Evolutionary conservation across 441 rosid species (phyloP).

Genomic region (Eruca vesicaria): DNA sequence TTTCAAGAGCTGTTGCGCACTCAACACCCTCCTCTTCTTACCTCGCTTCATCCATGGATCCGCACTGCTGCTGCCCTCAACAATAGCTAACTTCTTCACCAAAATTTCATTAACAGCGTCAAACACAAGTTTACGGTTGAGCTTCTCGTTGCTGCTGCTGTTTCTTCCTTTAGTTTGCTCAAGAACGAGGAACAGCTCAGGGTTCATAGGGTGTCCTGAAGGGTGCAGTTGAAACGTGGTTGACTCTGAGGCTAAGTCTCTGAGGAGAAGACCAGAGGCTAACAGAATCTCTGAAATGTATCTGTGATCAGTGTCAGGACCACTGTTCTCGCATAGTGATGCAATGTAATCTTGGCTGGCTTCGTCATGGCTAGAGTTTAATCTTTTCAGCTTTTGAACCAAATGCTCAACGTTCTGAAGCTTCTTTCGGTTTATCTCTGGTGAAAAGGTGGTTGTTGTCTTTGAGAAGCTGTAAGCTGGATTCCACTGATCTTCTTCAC

Average conservation of each 20-base stretch:
- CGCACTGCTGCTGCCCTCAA: conserved; percentile 26
- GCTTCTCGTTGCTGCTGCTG: conserved; percentile 43
- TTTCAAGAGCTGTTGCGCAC: conserved; percentile 80
- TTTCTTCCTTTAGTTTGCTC: conserved; percentile 78
- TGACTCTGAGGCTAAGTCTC: conserved; percentile 63
- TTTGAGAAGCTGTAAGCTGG: conserved; percentile 40
- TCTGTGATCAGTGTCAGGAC: conserved; percentile 65
- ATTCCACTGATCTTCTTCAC: conserved; percentile 50
- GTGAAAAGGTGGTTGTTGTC: conserved; percentile 43
- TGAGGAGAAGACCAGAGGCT: conserved; percentile 87
- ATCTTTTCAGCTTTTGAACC: conserved; percentile 73
- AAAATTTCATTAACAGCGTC: conserved; percentile 84
- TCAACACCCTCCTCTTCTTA: conserved; percentile 52
- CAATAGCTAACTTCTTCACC: conserved; percentile 45
- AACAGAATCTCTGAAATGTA: conserved; percentile 89
- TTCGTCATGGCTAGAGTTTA: conserved; percentile 87
- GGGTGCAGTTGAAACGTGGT: conserved; percentile 72
- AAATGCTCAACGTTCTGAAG: conserved; percentile 73
- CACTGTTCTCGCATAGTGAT: conserved; percentile 73
- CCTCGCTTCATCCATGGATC: conserved; percentile 51
- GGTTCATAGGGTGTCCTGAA: conserved; percentile 87
- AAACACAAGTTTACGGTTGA: conserved; percentile 70
- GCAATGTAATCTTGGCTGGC: conserved; percentile 87
- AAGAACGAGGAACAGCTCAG: conserved; percentile 76
- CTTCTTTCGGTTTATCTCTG: conserved; percentile 76